These are phyloP conservation scores for Austroboletus niveus DNA, from an alignment of 1,284 basidiomycete genomes.

Conservation along the genomic window DNA sequence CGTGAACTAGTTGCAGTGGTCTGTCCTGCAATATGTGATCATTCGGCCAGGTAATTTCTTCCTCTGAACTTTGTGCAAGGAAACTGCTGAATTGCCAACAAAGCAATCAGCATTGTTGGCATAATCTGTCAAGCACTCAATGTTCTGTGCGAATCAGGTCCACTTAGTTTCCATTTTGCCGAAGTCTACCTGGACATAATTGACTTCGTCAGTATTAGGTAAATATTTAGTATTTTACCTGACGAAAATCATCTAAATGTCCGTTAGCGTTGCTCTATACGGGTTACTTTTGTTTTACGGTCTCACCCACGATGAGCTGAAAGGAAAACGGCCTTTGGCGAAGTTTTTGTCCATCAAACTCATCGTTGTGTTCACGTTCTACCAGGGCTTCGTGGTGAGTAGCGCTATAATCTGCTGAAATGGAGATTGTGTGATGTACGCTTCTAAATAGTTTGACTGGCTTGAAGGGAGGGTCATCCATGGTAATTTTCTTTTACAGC, in stretches of 20 bases:
- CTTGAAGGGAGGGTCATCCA: conserved; percentile 64
- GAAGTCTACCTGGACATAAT: conserved; percentile 68
- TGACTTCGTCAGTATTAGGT: conserved; percentile 81
- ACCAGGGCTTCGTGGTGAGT: conserved; percentile 71
- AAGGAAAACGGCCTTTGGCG: conserved; percentile 71
- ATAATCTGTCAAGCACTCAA: conserved; percentile 69
- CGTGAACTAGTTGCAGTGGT: conserved; percentile 50
- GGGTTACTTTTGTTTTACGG: conserved; percentile 81
- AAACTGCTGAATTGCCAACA: conserved; percentile 8
- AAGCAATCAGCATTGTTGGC: conserved; percentile 58
- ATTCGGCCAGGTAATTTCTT: conserved; percentile 59
- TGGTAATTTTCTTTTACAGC: conserved; percentile 32
- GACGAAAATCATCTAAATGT: conserved; percentile 1
- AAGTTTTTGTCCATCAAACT: conserved; percentile 85
- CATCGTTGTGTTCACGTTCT: conserved; percentile 85
- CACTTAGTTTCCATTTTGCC: conserved; percentile 64
- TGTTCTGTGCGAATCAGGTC: conserved; percentile 64
- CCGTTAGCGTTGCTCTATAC: conserved; percentile 67
- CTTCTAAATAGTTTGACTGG: conserved; percentile 47
- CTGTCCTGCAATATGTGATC: conserved; percentile 82
- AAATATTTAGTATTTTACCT: conserved; percentile 12
- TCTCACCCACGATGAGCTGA: conserved; percentile 74
- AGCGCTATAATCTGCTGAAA: not conserved
- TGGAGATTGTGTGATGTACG: not conserved
- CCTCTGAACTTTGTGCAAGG: conserved; percentile 28